Evolutionary conservation across 2,329 filamentous ascomycete species (phyloP).

Genomic region (Alternaria sp.): DNA sequence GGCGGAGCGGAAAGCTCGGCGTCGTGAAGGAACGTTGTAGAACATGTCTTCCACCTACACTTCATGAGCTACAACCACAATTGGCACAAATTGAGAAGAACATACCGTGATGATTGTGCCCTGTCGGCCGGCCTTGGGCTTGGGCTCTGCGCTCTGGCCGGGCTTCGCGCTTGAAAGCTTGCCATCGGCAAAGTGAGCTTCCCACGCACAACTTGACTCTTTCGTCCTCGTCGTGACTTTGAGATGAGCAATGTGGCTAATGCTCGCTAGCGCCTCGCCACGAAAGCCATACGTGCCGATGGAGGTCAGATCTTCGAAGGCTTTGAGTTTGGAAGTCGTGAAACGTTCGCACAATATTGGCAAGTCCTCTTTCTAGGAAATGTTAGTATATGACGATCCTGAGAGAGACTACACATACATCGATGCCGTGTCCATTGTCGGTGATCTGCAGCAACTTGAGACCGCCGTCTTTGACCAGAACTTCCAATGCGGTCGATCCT

Average conservation of each 20-base stretch:
- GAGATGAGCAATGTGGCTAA: slow-evolving; percentile 97
- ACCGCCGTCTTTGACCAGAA: slow-evolving; percentile 92
- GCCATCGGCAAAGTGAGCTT: slow-evolving; percentile 85
- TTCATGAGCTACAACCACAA: slow-evolving; percentile 14
- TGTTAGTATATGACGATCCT: slow-evolving; percentile 15
- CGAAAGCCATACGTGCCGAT: slow-evolving; percentile 98
- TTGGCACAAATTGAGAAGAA: not conserved
- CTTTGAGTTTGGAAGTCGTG: slow-evolving; percentile 93
- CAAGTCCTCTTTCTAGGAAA: slow-evolving; percentile 82
- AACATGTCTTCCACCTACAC: slow-evolving; percentile 86
- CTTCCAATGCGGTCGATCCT: slow-evolving; percentile 89
- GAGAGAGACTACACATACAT: slow-evolving; percentile 64
- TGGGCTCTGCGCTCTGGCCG: slow-evolving; percentile 85
- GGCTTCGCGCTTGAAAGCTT: slow-evolving; percentile 84
- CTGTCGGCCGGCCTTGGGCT: slow-evolving; percentile 82
- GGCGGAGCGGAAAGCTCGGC: slow-evolving; percentile 86
- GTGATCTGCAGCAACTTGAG: slow-evolving; percentile 96
- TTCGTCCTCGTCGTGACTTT: slow-evolving; percentile 94
- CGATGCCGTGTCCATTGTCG: slow-evolving; percentile 95
- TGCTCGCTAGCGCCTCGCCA: slow-evolving; percentile 94
- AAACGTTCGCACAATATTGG: slow-evolving; percentile 93
- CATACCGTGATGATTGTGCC: slow-evolving; percentile 89
- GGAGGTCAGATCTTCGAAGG: slow-evolving; percentile 87
- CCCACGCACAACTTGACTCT: slow-evolving; percentile 87
- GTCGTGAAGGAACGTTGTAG: slow-evolving; percentile 90